A percentile compares a stretch with the other conserved stretches of the same genome.
Evolutionary conservation across 176 grass and related monocot species (phyloP).

Genomic region (Pharus latifolius): DNA sequence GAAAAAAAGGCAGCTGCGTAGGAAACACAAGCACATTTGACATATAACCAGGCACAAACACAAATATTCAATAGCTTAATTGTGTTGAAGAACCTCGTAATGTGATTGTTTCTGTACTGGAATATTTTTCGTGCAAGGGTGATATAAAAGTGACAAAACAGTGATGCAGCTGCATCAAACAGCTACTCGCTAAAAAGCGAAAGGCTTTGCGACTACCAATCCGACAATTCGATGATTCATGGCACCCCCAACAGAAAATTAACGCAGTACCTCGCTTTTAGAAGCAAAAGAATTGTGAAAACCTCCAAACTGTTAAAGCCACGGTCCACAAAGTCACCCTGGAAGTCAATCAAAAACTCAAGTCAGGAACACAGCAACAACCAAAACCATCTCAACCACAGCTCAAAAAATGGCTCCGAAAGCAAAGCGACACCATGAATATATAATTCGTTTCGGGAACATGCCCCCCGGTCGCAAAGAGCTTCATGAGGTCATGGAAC

Average conservation of each 20-base stretch:
- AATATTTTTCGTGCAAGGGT: not conserved
- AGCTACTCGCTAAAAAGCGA: not conserved
- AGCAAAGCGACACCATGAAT: slow-evolving; percentile 65
- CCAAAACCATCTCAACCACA: not conserved
- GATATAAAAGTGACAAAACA: not conserved
- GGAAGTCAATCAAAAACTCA: not conserved
- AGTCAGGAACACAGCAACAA: slow-evolving; percentile 13
- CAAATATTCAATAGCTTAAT: not conserved
- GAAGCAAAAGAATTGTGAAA: slow-evolving; percentile 90
- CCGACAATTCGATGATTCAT: not conserved
- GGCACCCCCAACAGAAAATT: not conserved
- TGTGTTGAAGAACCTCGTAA: not conserved
- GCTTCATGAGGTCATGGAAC: slow-evolving; percentile 99
- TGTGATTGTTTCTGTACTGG: not conserved
- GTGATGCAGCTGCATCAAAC: not conserved
- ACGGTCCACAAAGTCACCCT: slow-evolving; percentile 99
- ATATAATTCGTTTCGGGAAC: slow-evolving; percentile 99
- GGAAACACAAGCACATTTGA: not conserved
- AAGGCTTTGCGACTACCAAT: not conserved
- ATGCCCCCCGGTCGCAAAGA: slow-evolving; percentile 94
- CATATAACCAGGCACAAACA: not conserved
- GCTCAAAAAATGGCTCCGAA: not conserved
- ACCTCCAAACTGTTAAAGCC: slow-evolving; percentile 98
- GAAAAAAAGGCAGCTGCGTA: not conserved
- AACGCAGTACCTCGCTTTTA: slow-evolving; percentile 87